Evolutionary conservation across 192 early-diverging fungal species (phyloP).

Genomic region (Backusella morwellensis): DNA sequence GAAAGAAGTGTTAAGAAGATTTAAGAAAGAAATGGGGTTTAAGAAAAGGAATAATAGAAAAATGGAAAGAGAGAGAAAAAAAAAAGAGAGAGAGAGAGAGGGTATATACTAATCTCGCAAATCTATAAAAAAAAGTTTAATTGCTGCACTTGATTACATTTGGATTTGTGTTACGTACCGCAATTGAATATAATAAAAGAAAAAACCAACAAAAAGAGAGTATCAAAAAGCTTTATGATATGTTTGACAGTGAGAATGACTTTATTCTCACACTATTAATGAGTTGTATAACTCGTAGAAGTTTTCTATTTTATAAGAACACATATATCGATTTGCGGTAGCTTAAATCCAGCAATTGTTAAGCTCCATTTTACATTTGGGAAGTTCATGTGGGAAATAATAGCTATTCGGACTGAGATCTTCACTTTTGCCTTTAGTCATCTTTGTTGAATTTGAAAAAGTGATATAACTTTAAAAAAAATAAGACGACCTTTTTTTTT

Average conservation of each 20-base stretch:
- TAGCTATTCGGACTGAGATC: neutral
- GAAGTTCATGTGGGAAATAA: neutral
- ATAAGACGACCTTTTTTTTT: neutral
- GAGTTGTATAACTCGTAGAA: neutral
- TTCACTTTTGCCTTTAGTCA: neutral
- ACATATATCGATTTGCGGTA: neutral
- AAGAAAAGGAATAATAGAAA: neutral
- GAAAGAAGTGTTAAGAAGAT: neutral
- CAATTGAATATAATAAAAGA: neutral
- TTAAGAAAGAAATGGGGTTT: neutral
- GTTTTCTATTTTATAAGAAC: neutral
- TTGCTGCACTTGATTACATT: neutral
- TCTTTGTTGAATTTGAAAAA: neutral
- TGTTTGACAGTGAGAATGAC: neutral
- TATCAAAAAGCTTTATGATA: neutral
- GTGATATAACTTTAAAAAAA: neutral
- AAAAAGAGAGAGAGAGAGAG: neutral
- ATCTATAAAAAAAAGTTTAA: constrained; percentile 5
- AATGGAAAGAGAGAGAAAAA: neutral
- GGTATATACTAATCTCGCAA: neutral
- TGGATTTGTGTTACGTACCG: neutral
- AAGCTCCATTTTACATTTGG: neutral
- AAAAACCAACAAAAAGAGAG: neutral
- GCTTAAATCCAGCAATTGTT: neutral
- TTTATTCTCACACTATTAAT: neutral